Evolutionary conservation across 2,329 filamentous ascomycete species (phyloP), one percentile per base, ranked within the genome.

Genomic region (Alternaria panax): DNA sequence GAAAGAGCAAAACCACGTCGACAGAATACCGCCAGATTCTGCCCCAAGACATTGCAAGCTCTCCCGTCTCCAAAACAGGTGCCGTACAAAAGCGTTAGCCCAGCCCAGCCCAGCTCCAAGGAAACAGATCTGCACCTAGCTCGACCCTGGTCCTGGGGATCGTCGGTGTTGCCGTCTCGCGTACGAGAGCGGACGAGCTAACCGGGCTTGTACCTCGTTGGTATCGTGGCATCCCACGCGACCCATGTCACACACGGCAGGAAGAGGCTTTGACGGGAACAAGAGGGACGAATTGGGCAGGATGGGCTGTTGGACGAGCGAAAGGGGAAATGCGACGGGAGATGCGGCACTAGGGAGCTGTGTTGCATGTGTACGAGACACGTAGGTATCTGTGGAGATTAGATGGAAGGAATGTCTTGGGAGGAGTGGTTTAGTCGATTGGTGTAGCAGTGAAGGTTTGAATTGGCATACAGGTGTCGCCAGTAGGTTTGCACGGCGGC

Each of bases 131-230:
- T 48, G 45, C 45, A 24, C 45, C 45, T 48, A n/a, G 42, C 28
- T 47, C 12, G 30, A 47, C 42, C 42, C 51, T 18, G 41, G 51
- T 38, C 32, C 28, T 47, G 18, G 51, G 32, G 51, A 48, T 40
- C 28, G 46, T 63, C 60, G 61, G 61, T 54, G 61, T 61, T 61
- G 57, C 58, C 58, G 60, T 54, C 47, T 59, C 53, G 57, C 53
- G 53, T 51, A 25, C 32, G 12, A 48, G 18, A 34, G 32, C 48
- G 30, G 34, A 25, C 24, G 25, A 25, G 34, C 30, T 51, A 51
- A 36, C 34, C 30, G 50, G 52, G 25, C 43, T 40, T 51, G 25
- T 43, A 50, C 36, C 48, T 40, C 20, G 50, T 36, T 48, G 45
- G 45, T 12, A 48, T 50, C 52, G 43, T 47, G 30, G 45, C 28